These are phyloP conservation scores for Phytopythium vexans DNA, from an alignment of 352 stramenopile genomes.

Conservation along the genomic window DNA sequence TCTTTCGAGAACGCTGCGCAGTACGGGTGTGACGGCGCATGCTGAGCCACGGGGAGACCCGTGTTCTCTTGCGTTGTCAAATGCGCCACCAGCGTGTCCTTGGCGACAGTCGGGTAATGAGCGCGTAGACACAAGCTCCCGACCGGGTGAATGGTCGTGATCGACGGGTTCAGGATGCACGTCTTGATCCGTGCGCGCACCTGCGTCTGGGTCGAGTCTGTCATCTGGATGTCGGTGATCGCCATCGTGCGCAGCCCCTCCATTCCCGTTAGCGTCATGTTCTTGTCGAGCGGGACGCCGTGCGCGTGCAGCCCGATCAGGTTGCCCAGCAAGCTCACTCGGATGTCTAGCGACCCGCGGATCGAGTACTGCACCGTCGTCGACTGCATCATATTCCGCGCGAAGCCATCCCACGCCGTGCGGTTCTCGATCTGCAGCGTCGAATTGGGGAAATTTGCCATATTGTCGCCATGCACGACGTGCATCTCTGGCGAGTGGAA, in stretches of 20 bases:
- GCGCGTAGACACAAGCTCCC: conserved; percentile 61
- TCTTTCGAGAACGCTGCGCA: conserved; percentile 33
- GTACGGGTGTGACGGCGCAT: conserved; percentile 52
- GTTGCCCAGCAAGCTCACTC: conserved; percentile 45
- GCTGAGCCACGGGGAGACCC: conserved; percentile 36
- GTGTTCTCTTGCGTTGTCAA: conserved; percentile 35
- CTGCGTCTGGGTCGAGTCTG: conserved; percentile 47
- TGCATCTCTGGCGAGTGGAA: conserved; percentile 50
- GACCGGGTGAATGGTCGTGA: conserved; percentile 61
- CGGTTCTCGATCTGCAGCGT: conserved; percentile 54
- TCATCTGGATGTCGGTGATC: conserved; percentile 62
- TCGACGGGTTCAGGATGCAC: conserved; percentile 82
- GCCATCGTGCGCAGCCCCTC: conserved; percentile 57
- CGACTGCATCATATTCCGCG: conserved; percentile 57
- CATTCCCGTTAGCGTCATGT: conserved; percentile 59
- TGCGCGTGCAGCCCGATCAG: conserved; percentile 48
- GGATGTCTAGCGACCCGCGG: conserved; percentile 38
- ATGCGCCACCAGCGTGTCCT: conserved; percentile 47
- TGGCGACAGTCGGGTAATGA: conserved; percentile 40
- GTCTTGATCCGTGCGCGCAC: conserved; percentile 72
- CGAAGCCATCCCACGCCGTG: conserved; percentile 63
- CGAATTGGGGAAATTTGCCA: conserved; percentile 37
- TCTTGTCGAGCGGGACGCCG: conserved; percentile 47
- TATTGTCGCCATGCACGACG: conserved; percentile 49
- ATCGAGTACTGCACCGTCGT: conserved; percentile 46